Percentiles rank a stretch among this genome's conserved stretches.
Conservation (phyloP, 768 basidiomycete species). For the Aureoboletus auriporus region DNA sequence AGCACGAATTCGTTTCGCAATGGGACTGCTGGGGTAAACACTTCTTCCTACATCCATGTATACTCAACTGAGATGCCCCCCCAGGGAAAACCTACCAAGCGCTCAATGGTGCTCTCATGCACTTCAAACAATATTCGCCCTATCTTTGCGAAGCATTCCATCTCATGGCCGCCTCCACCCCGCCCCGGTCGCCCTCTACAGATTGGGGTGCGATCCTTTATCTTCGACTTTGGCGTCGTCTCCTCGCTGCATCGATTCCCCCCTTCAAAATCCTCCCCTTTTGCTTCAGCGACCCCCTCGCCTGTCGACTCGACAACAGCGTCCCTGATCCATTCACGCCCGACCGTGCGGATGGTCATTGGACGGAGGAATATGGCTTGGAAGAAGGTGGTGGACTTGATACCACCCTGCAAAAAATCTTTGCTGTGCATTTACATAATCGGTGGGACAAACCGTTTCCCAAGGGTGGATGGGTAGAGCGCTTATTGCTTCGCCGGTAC, state of each 20-base stretch:
- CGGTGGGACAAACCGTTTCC: conserved; percentile 91
- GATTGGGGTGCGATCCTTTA: conserved; percentile 96
- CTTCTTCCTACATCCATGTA: neutral
- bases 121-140: conserved; percentile 84
- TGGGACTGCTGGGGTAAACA: conserved; percentile 94
- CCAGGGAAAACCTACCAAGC: conserved; percentile 70
- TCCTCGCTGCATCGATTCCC: conserved; percentile 65
- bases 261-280: conserved; percentile 94
- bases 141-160: conserved; percentile 97
- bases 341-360: conserved; percentile 49
- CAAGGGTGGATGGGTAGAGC: conserved; percentile 77
- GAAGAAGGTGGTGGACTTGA: conserved; percentile 65
- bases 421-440: conserved; percentile 91
- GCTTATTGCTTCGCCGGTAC: conserved; percentile 65
- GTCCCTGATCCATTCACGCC: conserved; percentile 85
- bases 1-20: conserved; percentile 95
- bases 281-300: conserved; percentile 90
- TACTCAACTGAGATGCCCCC: neutral
- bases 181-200: conserved; percentile 75
- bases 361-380: conserved; percentile 53
- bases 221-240: conserved; percentile 82
- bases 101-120: conserved; percentile 93
- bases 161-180: conserved; percentile 72
- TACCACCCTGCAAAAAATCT: conserved; percentile 61
- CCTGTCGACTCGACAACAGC: conserved; percentile 86